Evolutionary conservation across 2,329 filamentous ascomycete species (phyloP).

Genomic region (Ascochyta viciae-villosae): DNA sequence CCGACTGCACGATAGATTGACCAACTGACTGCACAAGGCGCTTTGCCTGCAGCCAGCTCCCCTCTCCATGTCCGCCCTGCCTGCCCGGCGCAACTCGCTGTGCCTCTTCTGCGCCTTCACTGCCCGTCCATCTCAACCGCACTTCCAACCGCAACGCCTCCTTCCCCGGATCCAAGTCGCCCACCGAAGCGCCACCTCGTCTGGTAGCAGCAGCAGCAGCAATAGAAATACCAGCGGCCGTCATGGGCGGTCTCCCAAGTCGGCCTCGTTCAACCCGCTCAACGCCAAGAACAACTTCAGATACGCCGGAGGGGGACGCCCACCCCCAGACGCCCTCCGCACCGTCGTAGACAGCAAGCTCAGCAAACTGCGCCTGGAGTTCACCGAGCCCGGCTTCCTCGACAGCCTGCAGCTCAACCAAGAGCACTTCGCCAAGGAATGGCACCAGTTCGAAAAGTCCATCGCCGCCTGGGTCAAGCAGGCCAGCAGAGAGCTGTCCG

Average conservation of each 20-base stretch:
- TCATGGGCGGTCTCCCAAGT: neutral
- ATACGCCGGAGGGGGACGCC: too few relatives aligned
- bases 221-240: neutral
- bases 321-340: neutral
- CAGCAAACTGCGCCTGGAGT: slow-evolving; percentile 21
- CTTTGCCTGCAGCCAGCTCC: neutral
- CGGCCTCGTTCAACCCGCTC: slow-evolving; percentile 1
- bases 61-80: slow-evolving; percentile 36
- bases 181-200: slow-evolving; percentile 7
- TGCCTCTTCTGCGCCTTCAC: slow-evolving; percentile 53
- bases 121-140: slow-evolving; percentile 16
- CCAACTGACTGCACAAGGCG: neutral
- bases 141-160: slow-evolving; percentile 29
- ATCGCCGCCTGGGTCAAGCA: slow-evolving; percentile 33
- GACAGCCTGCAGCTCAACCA: slow-evolving; percentile 37
- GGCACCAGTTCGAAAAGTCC: slow-evolving; percentile 32
- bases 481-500: slow-evolving; percentile 23
- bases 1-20: too few relatives aligned
- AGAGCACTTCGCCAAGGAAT: slow-evolving; percentile 35
- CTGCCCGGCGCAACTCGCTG: slow-evolving; percentile 39
- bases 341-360: slow-evolving; percentile 22
- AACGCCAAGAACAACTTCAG: neutral
- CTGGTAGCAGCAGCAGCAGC: neutral
- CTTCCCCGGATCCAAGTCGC: slow-evolving; percentile 37
- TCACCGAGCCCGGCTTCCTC: slow-evolving; percentile 28